Evolutionary conservation across 176 grass and related monocot genomes (phyloP), one percentile per base, ranked within the genome.

Genomic region (Elaeis guineensis): DNA sequence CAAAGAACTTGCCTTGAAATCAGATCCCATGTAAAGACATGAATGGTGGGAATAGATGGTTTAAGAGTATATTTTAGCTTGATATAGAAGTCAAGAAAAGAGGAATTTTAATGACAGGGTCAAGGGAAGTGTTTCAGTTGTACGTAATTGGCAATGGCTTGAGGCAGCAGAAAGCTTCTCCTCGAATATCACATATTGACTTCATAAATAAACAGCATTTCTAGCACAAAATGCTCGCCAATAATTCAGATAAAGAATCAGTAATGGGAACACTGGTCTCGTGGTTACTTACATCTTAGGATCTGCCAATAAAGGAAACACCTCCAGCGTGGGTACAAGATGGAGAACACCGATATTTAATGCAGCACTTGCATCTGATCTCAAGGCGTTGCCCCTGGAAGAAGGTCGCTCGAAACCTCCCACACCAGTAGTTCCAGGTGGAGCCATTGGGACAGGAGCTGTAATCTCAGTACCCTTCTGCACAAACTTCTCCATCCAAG

Each of bases 401-500:
- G 78, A 88, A 25, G 93, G 93, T 69, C 93, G 74, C 51, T 97
- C 93, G 80, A 97, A 97, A 15, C 93, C 93, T 82, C 93, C 93
- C 93, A 97, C 79, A 62, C 93, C 93, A 69, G 93, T 97, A 30
- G 93, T 97, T 53, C 81, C 84, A 67, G 93, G 93, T 72, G 66
- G 72, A 62, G 80, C 93, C 78, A 89, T 90, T 59, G 93, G 93
- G 60, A 97, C 93, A 79, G 93, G 93, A n/a, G 87, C 93, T 51
- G 61, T 91, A 74, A 97, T 97, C 79, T 91, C 80, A 59, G 75
- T 97, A 72, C 93, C 87, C 71, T 91, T 97, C 64, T 91, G 86
- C 29, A 97, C 80, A 82, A 97, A 97, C 67, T 97, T 97, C 76
- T 97, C 93, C 93, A 97, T 91, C 93, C 93, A 97, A 67, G 93